Evolutionary conservation across 2,329 filamentous ascomycete species (phyloP), one percentile per base, ranked within the genome.

Genomic region (Verticillium klebahnii): DNA sequence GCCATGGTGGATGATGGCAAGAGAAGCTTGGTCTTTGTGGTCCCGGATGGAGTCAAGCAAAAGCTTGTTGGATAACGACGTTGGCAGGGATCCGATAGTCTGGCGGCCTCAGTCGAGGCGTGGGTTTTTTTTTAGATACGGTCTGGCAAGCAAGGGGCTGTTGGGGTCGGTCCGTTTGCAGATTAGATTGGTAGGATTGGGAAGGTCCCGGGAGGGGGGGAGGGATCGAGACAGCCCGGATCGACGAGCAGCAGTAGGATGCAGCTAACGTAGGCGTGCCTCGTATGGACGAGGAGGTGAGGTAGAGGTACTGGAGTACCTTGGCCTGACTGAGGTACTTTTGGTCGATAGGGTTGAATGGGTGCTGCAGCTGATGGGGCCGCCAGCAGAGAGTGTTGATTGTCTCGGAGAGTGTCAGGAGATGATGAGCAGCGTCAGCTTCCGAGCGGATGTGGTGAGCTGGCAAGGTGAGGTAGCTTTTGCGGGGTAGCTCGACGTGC

Each of bases 1-100:
- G 76, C 69, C 75, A 82, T 82, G 63, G 68, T 73, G 64, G 56
- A 60, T 17, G 40, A 59, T 34, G 12, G 11, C 25, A 8, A 19
- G 29, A 32, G 54, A 56, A 56, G 54, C 25, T 5, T 34, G 25
- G 54, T 56, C 25, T 50, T 19, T 23, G 19, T 19, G 40, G 19
- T 23, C 12, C 40, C 40, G 19, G 40, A 50, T 50, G 19, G 40
- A n/a, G 40, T 15, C 37, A 40, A 40, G 37, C 19, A 50, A 50
- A 50, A 23, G 40, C 40, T 50, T 50, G 40, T 50, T n/a, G 19
- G 23, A 5, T 5, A 23, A 25, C 40, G 40, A 11, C 2, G 40
- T n/a, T 7, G 19, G 37, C 37, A 40, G 37, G 37, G 37, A 40
- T 40, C 14, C 14, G 37, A 15, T 40, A 19, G 37, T 17, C 14